Percentiles rank a stretch among this genome's conserved stretches.
Evolutionary conservation across 1,284 basidiomycete genomes (phyloP).

Genomic region (Ustilago sp.): DNA sequence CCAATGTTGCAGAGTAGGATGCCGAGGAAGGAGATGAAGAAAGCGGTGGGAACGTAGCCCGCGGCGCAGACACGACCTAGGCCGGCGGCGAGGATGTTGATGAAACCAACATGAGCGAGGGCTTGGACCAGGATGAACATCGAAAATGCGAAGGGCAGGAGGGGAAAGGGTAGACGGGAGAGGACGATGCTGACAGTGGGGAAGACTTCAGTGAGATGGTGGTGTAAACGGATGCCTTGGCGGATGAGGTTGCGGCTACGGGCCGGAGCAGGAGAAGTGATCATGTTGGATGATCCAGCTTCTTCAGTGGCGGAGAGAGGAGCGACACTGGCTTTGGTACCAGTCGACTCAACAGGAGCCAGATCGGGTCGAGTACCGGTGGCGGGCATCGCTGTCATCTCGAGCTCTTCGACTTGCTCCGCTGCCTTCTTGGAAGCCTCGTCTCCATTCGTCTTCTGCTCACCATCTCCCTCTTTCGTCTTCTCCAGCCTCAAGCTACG

Average conservation of each 20-base stretch:
- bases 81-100: slow-evolving; percentile 84
- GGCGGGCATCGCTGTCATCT: slow-evolving; percentile 35
- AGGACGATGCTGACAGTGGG: slow-evolving; percentile 81
- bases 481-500: slow-evolving; percentile 25
- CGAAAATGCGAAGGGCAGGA: slow-evolving; percentile 91
- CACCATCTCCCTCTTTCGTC: slow-evolving; percentile 11
- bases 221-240: slow-evolving; percentile 14
- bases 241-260: slow-evolving; percentile 31
- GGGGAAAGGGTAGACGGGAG: slow-evolving; percentile 80
- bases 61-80: slow-evolving; percentile 71
- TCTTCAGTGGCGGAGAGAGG: not conserved
- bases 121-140: slow-evolving; percentile 95
- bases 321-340: not conserved
- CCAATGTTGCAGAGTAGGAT: slow-evolving; percentile 87
- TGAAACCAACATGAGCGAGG: slow-evolving; percentile 88
- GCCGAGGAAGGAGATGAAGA: slow-evolving; percentile 73
- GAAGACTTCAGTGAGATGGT: slow-evolving; percentile 71
- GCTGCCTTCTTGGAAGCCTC: slow-evolving; percentile 17
- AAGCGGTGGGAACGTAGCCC: slow-evolving; percentile 71
- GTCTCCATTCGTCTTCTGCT: slow-evolving; percentile 16
- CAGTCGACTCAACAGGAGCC: not conserved
- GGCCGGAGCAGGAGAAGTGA: not conserved
- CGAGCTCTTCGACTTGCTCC: slow-evolving; percentile 31
- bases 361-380: slow-evolving; percentile 21
- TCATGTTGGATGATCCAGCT: not conserved